These are phyloP conservation scores for Butyriboletus loyo DNA, from an alignment of 768 basidiomycete genomes.

Conservation along the genomic window DNA sequence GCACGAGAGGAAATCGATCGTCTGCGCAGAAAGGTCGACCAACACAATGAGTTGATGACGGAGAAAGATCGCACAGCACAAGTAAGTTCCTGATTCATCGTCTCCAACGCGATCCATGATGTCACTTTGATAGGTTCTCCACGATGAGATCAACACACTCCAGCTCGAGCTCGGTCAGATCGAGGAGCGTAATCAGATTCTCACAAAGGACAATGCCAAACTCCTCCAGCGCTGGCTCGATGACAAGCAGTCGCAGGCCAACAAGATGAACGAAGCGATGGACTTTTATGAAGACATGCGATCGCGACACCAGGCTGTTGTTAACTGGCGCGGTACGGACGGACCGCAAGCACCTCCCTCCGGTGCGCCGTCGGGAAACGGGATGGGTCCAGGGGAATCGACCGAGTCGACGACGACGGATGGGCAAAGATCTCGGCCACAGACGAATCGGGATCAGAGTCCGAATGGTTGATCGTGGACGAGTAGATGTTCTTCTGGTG, in stretches of 20 bases:
- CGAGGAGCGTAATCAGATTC: conserved; percentile 79
- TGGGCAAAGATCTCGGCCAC: conserved; percentile 69
- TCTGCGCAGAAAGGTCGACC: conserved; percentile 73
- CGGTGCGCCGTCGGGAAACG: conserved; percentile 41
- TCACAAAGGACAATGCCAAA: conserved; percentile 91
- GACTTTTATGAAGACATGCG: conserved; percentile 87
- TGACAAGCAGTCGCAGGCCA: conserved; percentile 87
- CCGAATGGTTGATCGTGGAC: conserved; percentile 87
- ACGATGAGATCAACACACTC: conserved; percentile 92
- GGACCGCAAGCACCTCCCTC: conserved; percentile 35
- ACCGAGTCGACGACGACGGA: conserved; percentile 47
- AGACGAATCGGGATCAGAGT: conserved; percentile 74
- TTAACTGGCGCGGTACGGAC: conserved; percentile 52
- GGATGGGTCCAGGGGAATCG: conserved; percentile 40
- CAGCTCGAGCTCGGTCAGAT: conserved; percentile 90
- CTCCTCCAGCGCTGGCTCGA: conserved; percentile 97
- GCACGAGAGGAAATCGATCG: conserved; percentile 70
- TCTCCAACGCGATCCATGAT: neutral
- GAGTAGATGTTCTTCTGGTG: conserved; percentile 29
- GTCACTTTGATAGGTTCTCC: conserved; percentile 61
- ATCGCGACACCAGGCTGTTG: conserved; percentile 60
- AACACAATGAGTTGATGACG: conserved; percentile 80
- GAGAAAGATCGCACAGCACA: conserved; percentile 90
- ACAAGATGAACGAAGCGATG: conserved; percentile 93
- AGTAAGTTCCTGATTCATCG: conserved; percentile 39